Evolutionary conservation across 345 rosid genomes (phyloP), one percentile per base, ranked within the genome.

Genomic region (Melastoma malabathricum): DNA sequence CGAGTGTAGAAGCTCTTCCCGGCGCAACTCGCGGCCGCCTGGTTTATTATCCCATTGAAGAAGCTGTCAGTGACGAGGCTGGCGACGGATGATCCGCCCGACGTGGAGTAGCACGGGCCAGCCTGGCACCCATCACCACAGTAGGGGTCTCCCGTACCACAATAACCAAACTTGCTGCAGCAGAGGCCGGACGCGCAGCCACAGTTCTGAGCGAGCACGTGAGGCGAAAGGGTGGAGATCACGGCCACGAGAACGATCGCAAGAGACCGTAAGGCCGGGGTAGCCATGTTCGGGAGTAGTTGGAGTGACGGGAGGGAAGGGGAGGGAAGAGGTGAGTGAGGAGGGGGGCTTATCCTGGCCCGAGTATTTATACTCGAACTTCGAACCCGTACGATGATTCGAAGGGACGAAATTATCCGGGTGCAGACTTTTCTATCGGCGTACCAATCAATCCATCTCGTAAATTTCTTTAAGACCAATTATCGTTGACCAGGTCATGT

Each of bases 1-100:
- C 96, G 62, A 0, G 80, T 66, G 57, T 87, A 87, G 58, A 87
- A 81, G 16, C 55, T 59, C 67, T 63, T 75, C 4, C 96, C 94
- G 0, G 50, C 85, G 27, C 89, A 83, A 48, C 50, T 51, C 17
- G 69, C 61, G 13, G 48, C 66, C 0, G 85, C 80, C 16, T 79
- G 83, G 43, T 50, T 62, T 1, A 77, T 68, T 52, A 83, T 83
- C 22, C 78, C 75, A 0, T 73, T 50, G 59, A 83, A 80, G 78
- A 83, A 83, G 5, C 59, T 64, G 2, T 65, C 62, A 0, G 80
- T 75, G 16, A 75, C 86, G 20, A 71, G 60, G 44, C 47, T 50
- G 1, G 61, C 60, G 17, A 83, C 76, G 16, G 81, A n/a, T n/a
- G n/a, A n/a, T n/a, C n/a, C n/a, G n/a, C n/a, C 76, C 16, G 81